Evolutionary conservation across 495 filamentous ascomycete genomes (phyloP), one percentile per base, ranked within the genome.

Genomic region (Astrothelium macrocarpum): DNA sequence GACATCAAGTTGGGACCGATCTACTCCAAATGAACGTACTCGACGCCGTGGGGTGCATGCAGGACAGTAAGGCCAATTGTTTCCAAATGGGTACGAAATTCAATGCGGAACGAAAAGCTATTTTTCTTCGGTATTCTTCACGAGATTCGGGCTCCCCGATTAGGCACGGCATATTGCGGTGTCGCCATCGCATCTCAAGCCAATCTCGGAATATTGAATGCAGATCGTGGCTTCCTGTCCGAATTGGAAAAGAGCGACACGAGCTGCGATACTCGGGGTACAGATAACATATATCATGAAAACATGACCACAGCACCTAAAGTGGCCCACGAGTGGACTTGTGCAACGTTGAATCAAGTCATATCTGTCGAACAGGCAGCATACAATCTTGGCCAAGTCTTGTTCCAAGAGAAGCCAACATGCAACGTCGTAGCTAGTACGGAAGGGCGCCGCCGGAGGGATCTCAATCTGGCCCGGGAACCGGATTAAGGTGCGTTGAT

Each of bases 391-490:
- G 45, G 20, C 20, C 45, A 20, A 16, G 45, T 39, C 14, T 14
- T 14, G 14, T 39, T 14, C 34, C 7, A 29, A 56, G 49, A 28
- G 20, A 56, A 56, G 49, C 49, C 49, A 56, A 56, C 49, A 56
- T 9, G 49, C 49, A 56, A 56, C 49, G 49, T 56, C 16, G n/a
- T 28, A 56, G 18, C 9, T 29, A 11, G 11, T 9, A 11, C 20
- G 20, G 49, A 56, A 26, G 49, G 49, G 25, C 49, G 49, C 49
- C 49, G 49, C 49, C 49, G 49, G 25, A 56, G 25, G 25, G 49
- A 28, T 56, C 49, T 26, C 25, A 20, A 56, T 56, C 49, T 56
- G 49, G 49, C 49, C 49, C 49, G 49, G 49, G 49, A 56, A 56
- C 49, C 29, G 5, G 49, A 56, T 56, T 29, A 56, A 9, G 49